Conservation (phyloP, 2,329 filamentous ascomycete species). For the Cytospora chrysosperma region DNA sequence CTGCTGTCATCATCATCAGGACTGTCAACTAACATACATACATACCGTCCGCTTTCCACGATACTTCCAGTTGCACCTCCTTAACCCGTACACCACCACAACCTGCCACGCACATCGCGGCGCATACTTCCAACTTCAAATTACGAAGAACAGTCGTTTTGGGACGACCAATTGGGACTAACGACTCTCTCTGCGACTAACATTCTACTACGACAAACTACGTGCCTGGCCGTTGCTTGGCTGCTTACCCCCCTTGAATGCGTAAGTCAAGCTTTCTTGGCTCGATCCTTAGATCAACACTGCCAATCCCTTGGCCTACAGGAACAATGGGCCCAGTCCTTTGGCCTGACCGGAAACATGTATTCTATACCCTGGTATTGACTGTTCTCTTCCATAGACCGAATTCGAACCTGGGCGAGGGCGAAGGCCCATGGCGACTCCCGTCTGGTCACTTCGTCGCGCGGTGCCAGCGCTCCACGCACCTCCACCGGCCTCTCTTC, state of each 20-base stretch:
- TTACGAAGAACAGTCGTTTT: background rate
- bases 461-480: slow-evolving; percentile 8
- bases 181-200: background rate
- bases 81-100: background rate
- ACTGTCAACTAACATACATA: background rate
- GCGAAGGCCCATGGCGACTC: slow-evolving; percentile 32
- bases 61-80: background rate
- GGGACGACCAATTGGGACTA: no score
- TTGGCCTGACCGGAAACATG: background rate
- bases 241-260: slow-evolving; percentile 20
- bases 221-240: slow-evolving; percentile 8
- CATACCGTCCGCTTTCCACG: background rate
- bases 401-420: slow-evolving; percentile 32
- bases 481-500: slow-evolving; percentile 13
- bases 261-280: slow-evolving; percentile 21
- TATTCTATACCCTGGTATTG: background rate
- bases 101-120: background rate
- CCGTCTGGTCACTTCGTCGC: slow-evolving; percentile 24
- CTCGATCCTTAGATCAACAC: slow-evolving; percentile 7
- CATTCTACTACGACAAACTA: background rate
- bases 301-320: slow-evolving; percentile 11
- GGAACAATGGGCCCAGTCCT: background rate
- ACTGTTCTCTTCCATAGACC: slow-evolving; percentile 26
- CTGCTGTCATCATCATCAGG: background rate
- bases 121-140: background rate